A percentile compares a stretch with the other conserved stretches of the same genome.
phyloP scores from a whole-genome alignment of 352 stramenopile species.

The Pythium oligandrum region DNA sequence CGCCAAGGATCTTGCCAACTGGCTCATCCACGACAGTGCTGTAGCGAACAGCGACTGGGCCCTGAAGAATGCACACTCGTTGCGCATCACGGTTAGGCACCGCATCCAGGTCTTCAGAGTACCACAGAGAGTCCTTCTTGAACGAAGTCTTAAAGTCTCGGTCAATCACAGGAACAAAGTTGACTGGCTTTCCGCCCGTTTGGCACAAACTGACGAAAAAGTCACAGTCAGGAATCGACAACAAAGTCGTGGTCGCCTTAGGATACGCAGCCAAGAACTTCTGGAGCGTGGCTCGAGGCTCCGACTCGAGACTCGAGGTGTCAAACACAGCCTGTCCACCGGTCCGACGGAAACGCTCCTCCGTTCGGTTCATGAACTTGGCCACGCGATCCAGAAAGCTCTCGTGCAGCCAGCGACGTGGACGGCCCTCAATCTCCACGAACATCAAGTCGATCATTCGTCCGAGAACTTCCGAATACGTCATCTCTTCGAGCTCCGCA shows the following conservation, averaged over 20 bases:
- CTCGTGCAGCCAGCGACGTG: slow-evolving; percentile 70
- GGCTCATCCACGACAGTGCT: slow-evolving; percentile 72
- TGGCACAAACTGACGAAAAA: slow-evolving; percentile 83
- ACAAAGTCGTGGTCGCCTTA: slow-evolving; percentile 36
- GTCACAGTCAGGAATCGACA: slow-evolving; percentile 73
- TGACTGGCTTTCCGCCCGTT: slow-evolving; percentile 79
- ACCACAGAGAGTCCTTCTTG: slow-evolving; percentile 90
- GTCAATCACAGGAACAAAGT: slow-evolving; percentile 84
- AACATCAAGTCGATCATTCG: slow-evolving; percentile 81
- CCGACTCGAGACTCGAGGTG: slow-evolving; percentile 29
- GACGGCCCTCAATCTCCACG: slow-evolving; percentile 42
- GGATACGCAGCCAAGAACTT: slow-evolving; percentile 58
- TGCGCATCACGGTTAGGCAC: slow-evolving; percentile 72
- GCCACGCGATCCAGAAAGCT: slow-evolving; percentile 65
- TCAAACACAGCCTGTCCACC: slow-evolving; percentile 30
- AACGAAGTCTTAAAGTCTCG: slow-evolving; percentile 82
- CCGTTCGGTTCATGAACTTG: slow-evolving; percentile 64
- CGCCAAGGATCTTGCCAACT: slow-evolving; percentile 67
- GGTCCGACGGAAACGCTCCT: slow-evolving; percentile 60
- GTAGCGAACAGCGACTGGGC: slow-evolving; percentile 76
- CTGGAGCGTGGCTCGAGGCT: slow-evolving; percentile 36
- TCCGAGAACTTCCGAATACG: slow-evolving; percentile 71
- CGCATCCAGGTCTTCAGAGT: slow-evolving; percentile 84
- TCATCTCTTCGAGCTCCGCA: slow-evolving; percentile 82
- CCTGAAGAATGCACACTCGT: slow-evolving; percentile 82